Conservation (phyloP, 345 rosid genomes). For the Euphorbia peplus region DNA sequence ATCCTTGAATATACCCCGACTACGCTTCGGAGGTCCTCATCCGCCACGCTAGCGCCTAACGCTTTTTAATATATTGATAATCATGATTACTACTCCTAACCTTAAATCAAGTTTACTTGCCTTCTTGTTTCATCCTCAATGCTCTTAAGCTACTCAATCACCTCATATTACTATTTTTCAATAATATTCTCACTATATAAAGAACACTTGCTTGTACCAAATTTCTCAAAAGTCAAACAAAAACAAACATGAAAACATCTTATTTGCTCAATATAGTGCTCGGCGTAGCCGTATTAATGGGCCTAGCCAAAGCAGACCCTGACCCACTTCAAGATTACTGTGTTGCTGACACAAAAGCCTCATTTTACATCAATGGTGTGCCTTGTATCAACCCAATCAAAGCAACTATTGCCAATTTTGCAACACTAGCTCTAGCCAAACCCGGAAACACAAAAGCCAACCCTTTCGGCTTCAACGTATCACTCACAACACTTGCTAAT, state of each 20-base stretch:
- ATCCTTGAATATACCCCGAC: too few species aligned
- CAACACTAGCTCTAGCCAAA: slow-evolving; percentile 53
- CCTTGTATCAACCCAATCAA: slow-evolving; percentile 52
- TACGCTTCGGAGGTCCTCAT: too few species aligned
- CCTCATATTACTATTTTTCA: neutral
- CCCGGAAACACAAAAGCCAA: slow-evolving; percentile 43
- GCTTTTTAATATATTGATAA: too few species aligned
- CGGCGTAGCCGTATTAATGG: slow-evolving; percentile 30
- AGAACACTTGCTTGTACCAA: slow-evolving; percentile 5
- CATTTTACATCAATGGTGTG: slow-evolving; percentile 44
- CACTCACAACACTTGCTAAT: slow-evolving; percentile 41
- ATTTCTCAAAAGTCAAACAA: neutral
- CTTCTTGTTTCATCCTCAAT: slow-evolving; percentile 42
- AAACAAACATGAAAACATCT: slow-evolving; percentile 16
- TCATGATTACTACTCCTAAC: slow-evolving; percentile 1
- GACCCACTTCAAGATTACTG: slow-evolving; percentile 77
- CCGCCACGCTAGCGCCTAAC: too few species aligned
- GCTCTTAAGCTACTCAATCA: slow-evolving; percentile 63
- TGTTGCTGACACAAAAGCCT: slow-evolving; percentile 42
- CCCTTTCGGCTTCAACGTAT: slow-evolving; percentile 54
- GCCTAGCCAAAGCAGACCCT: slow-evolving; percentile 50
- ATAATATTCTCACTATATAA: slow-evolving; percentile 39
- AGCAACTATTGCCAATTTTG: slow-evolving; percentile 41
- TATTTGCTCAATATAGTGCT: slow-evolving; percentile 18
- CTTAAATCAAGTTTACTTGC: slow-evolving; percentile 31